Conservation (phyloP, 306 rosid species). For the Lagenaria siceraria region DNA sequence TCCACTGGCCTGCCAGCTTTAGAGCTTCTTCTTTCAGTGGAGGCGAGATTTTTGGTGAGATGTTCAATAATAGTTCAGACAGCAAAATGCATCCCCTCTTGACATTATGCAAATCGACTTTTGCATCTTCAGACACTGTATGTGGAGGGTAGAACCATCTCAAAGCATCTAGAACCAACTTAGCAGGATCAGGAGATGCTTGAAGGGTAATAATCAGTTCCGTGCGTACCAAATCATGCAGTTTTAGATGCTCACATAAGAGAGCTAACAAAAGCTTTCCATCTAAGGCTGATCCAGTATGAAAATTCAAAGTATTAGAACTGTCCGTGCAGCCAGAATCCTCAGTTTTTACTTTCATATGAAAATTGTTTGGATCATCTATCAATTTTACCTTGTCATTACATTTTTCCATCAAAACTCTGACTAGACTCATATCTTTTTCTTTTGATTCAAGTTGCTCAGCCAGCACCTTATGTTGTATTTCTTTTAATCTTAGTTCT, state of each 20-base stretch:
- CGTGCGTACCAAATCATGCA: slow-evolving; percentile 9
- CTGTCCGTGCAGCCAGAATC: neutral
- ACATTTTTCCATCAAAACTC: neutral
- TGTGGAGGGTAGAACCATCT: slow-evolving; percentile 26
- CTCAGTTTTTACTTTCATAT: slow-evolving; percentile 6
- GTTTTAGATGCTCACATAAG: slow-evolving; percentile 20
- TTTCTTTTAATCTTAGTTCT: slow-evolving; percentile 19
- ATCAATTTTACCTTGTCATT: neutral
- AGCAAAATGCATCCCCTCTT: slow-evolving; percentile 28
- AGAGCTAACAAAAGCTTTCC: slow-evolving; percentile 19
- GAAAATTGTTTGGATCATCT: neutral
- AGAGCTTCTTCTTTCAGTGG: slow-evolving; percentile 27
- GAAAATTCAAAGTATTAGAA: neutral
- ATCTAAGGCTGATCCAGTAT: neutral
- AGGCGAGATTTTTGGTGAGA: slow-evolving; percentile 21
- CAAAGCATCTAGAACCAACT: slow-evolving; percentile 33
- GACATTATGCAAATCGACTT: slow-evolving; percentile 15
- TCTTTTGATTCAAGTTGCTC: slow-evolving; percentile 16
- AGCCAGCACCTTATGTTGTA: slow-evolving; percentile 8
- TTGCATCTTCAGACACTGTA: slow-evolving; percentile 1
- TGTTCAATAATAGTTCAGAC: slow-evolving; percentile 23
- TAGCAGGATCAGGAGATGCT: slow-evolving; percentile 22
- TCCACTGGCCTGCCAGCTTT: slow-evolving; percentile 33
- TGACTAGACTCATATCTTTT: slow-evolving; percentile 5
- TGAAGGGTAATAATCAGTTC: slow-evolving; percentile 18